Percentiles rank a stretch among this genome's conserved stretches.
Conservation (phyloP, 805 yeast genomes). For the Candida morakotiae region DNA sequence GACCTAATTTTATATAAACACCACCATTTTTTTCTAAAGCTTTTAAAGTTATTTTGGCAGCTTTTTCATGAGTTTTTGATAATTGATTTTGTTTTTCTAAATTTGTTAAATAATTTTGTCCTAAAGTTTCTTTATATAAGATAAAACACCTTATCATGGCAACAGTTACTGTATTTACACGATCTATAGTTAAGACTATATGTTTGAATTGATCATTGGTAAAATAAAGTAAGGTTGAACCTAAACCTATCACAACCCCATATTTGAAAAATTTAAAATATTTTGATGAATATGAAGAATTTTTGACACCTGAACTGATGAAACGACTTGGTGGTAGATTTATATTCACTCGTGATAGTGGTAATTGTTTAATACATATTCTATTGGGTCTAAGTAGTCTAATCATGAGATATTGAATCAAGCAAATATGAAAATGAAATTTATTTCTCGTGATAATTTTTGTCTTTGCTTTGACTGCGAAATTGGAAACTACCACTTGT, state of each 20-base stretch:
- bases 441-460: not conserved
- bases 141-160: conserved; percentile 75
- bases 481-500: too few relatives aligned
- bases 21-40: conserved; percentile 91
- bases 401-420: not conserved
- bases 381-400: not conserved
- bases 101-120: conserved; percentile 34
- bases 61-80: conserved; percentile 61
- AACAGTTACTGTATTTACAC: conserved; percentile 58
- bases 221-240: conserved; percentile 24
- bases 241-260: conserved; percentile 27
- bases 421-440: too few relatives aligned
- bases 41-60: conserved; percentile 72
- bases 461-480: not conserved
- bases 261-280: conserved; percentile 14
- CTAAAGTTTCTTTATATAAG: conserved; percentile 59
- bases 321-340: too few relatives aligned
- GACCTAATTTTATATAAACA: conserved; percentile 89
- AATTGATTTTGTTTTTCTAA: conserved; percentile 51
- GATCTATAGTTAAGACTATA: conserved; percentile 32
- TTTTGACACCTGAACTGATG: too few relatives aligned
- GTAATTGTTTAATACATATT: too few relatives aligned
- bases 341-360: too few relatives aligned
- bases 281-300: conserved; percentile 2
- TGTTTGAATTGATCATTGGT: conserved; percentile 38